Percentiles rank a stretch among this genome's conserved stretches.
Evolutionary conservation across 2,329 filamentous ascomycete genomes (phyloP).

Genomic region (Trichoderma sp.): DNA sequence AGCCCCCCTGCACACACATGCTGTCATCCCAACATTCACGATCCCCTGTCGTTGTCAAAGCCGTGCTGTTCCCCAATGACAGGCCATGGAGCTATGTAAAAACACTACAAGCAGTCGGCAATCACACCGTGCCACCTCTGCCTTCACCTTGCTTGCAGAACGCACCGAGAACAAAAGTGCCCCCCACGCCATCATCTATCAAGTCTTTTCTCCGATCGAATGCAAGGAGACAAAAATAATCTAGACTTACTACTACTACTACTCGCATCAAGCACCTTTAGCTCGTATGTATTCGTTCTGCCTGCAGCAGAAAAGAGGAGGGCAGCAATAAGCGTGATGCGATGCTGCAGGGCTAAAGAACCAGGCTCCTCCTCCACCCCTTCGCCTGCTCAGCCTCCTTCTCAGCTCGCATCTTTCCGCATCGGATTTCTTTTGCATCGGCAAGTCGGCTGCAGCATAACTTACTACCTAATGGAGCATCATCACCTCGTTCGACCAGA

Average conservation of each 20-base stretch:
- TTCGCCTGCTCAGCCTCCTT: conserved; percentile 10
- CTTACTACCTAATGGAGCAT: not conserved
- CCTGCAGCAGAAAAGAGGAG: not conserved
- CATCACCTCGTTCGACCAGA: not conserved
- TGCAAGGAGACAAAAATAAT: conserved; percentile 3
- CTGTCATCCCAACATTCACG: not conserved
- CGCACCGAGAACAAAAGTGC: not conserved
- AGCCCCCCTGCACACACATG: not conserved
- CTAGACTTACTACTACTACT: not conserved
- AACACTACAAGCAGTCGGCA: not conserved
- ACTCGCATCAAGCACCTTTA: too few relatives aligned
- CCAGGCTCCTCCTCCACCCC: not conserved
- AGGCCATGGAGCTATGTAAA: not conserved
- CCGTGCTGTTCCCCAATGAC: not conserved
- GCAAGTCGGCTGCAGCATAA: not conserved
- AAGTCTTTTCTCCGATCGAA: not conserved
- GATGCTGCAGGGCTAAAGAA: not conserved
- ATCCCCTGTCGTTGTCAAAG: not conserved
- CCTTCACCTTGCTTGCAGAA: too few relatives aligned
- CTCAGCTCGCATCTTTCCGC: not conserved
- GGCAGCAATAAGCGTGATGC: not conserved
- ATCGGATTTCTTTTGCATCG: not conserved
- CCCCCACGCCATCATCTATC: not conserved
- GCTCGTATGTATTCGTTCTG: too few relatives aligned
- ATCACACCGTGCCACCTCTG: too few relatives aligned